Percentiles rank a stretch among this genome's conserved stretches.
Conservation (phyloP, 2,329 filamentous ascomycete species). For the Phyllosticta citrichinensis region DNA sequence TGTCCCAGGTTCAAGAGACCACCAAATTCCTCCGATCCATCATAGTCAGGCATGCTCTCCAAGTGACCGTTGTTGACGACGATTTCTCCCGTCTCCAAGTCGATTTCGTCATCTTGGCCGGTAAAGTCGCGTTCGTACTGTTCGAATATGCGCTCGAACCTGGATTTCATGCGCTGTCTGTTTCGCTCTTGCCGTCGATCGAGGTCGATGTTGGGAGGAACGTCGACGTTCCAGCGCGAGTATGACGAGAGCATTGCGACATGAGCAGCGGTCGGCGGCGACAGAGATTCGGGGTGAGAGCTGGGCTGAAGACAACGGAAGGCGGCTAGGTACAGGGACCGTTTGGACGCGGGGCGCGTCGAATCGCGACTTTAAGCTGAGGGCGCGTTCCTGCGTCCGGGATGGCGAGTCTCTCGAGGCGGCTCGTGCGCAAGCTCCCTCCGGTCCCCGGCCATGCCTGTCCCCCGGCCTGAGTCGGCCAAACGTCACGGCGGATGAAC, state of each 20-base stretch:
- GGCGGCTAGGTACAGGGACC: background rate
- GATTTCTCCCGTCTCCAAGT: constrained; percentile 69
- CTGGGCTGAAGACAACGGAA: background rate
- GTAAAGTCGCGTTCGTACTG: constrained; percentile 81
- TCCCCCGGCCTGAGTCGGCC: background rate
- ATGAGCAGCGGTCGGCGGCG: background rate
- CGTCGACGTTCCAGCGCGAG: background rate
- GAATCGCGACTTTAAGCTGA: background rate
- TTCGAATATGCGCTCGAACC: constrained; percentile 78
- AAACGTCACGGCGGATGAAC: background rate
- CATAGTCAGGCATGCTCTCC: constrained; percentile 48
- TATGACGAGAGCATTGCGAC: background rate
- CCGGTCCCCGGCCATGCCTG: background rate
- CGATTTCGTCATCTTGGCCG: constrained; percentile 79
- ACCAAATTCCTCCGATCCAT: background rate
- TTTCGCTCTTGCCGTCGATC: background rate
- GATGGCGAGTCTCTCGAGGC: background rate
- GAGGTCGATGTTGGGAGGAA: background rate
- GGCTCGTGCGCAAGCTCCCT: background rate
- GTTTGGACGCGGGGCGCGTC: background rate
- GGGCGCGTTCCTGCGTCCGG: background rate
- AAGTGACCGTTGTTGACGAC: constrained; percentile 90
- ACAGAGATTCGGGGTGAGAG: background rate
- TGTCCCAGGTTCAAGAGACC: background rate
- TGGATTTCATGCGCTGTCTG: constrained; percentile 58